Base-by-base conservation (phyloP, 768 basidiomycete genomes). In the Favolaschia claudopus region DNA sequence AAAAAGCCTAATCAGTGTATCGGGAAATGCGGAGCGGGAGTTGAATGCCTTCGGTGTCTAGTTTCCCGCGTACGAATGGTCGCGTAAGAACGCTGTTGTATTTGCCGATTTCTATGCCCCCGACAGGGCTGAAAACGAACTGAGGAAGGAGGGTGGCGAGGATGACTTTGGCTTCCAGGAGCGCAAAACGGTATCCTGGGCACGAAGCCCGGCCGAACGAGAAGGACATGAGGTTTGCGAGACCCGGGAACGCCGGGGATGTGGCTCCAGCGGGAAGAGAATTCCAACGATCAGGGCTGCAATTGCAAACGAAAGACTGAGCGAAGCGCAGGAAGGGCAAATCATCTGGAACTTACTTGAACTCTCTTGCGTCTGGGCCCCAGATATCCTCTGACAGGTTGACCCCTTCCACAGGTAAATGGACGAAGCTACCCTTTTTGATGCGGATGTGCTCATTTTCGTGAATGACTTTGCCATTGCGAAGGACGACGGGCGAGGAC, bases 371-470 rank as follows among this genome's bases (percentile, higher is more conserved):
- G 67, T 87, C 84, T 37, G 70, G 60, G 1, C 86, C 86, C 84
- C 85, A 88, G 20, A 85, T 74, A 27, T 82, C 81, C 58, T 80
- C 76, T 38, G 76, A 72, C 46, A 79, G 68, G 63, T 83, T 87
- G 29, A 85, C 67, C 2, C 83, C 85, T 66, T 87, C 85, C 36
- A 85, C 78, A 2, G 85, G 84, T 34, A 87, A 78, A 56, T 86
- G 85, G 13, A 88, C 73, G 57, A 79, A 84, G 59, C 79, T 81
- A 8, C 84, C 85, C 60, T 85, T 85, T 45, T 78, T 75, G 54
- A 88, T 83, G 33, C 67, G 73, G 37, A 84, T 74, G 48, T 70
- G 69, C 22, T 67, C 77, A 31, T 74, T 74, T 22, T 71, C 69
- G n/a, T 71, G 67, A 19, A 80, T 51, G 22, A 74, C 54, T 0